These are phyloP conservation scores for Boechera retrofracta DNA, from an alignment of 345 rosid genomes.

Conservation along the genomic window DNA sequence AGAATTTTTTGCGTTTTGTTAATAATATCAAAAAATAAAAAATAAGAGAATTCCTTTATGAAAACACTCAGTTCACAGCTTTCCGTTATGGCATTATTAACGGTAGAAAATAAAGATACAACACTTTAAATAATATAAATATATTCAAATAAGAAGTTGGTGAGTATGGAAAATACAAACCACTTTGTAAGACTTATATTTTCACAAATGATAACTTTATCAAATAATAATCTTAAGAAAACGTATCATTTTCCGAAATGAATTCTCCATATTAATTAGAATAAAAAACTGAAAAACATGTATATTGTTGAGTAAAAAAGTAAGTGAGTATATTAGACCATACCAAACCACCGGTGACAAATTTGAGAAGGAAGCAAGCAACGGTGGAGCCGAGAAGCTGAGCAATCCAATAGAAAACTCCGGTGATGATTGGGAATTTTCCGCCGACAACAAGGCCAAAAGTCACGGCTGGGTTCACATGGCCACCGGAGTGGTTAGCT, in stretches of 20 bases:
- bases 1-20: not conserved
- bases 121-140: not conserved
- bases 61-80: too few species aligned
- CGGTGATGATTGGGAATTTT: constrained; percentile 70
- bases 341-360: constrained; percentile 89
- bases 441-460: constrained; percentile 89
- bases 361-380: constrained; percentile 75
- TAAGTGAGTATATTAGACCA: constrained; percentile 13
- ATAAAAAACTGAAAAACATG: not conserved
- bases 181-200: not conserved
- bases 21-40: not conserved
- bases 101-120: too few species aligned
- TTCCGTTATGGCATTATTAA: not conserved
- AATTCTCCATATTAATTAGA: not conserved
- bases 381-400: constrained; percentile 84
- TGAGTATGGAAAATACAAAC: not conserved
- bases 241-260: not conserved
- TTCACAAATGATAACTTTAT: not conserved
- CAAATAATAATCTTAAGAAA: not conserved
- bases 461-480: constrained; percentile 92
- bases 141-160: not conserved
- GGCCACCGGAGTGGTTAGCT: constrained; percentile 92
- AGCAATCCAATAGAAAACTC: constrained; percentile 84
- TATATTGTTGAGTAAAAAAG: not conserved
- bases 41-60: too few species aligned